Evolutionary conservation across 164 flowering plant genomes (phyloP), one percentile per base, ranked within the genome.

Genomic region (Buxus sempervirens): DNA sequence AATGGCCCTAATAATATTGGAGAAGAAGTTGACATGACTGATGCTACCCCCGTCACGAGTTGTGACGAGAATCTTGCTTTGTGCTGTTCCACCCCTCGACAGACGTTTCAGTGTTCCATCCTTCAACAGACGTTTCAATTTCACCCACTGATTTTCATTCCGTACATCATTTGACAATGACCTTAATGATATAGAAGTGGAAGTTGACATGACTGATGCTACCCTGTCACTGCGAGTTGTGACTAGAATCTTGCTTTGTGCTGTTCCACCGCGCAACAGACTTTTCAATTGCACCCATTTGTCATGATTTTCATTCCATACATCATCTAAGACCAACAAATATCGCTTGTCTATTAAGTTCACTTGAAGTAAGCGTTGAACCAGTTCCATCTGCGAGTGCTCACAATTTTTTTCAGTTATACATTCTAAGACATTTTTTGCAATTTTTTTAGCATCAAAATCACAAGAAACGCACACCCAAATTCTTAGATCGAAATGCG

Each of bases 51-150:
- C 15, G 65, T 65, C 65, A 10, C 69, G 32, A 4, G 74, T 60
- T 8, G 76, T 73, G 7, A 73, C 69, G 15, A 73, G n/a, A 54
- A 72, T 61, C 25, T 41, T 66, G 27, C 75, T 72, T 25, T 70
- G 70, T 18, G 45, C 23, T 4, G 54, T n/a, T 16, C 71, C 70
- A n/a, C 55, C 61, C 60, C n/a, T n/a, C n/a, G n/a, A n/a, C n/a
- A n/a, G n/a, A n/a, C n/a, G n/a, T n/a, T n/a, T n/a, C n/a, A n/a
- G n/a, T 36, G 26, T 10, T 49, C 45, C 8, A 67, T 57, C 16
- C 14, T 0, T 0, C 9, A 38, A 1, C 21, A 1, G 36, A 16
- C 28, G 15, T 67, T 19, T 13, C n/a, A n/a, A n/a, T n/a, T n/a
- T n/a, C n/a, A n/a, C n/a, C n/a, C n/a, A n/a, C n/a, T n/a, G n/a